Percentiles rank a stretch among this genome's conserved stretches.
Evolutionary conservation across 208 protist species (phyloP).

Genomic region (Acanthamoeba sp.): DNA sequence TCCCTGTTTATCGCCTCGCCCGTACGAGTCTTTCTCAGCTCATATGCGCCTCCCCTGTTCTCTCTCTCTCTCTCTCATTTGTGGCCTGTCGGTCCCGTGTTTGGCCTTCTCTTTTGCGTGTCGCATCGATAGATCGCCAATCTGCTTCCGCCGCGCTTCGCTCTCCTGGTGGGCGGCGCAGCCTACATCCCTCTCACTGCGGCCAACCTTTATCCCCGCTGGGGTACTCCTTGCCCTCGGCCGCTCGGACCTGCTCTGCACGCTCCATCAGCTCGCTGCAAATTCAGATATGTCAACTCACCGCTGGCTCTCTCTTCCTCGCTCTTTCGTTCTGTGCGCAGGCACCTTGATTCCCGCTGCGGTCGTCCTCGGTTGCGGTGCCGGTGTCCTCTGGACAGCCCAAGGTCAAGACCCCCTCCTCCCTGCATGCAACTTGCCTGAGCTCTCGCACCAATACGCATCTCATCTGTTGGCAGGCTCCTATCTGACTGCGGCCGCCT

Average conservation of each 20-base stretch:
- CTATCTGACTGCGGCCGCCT: constrained; percentile 29
- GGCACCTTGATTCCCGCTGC: constrained; percentile 52
- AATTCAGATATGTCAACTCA: too few species aligned
- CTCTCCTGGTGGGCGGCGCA: constrained; percentile 17
- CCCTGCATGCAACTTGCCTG: too few species aligned
- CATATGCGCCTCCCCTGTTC: not conserved
- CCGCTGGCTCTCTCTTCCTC: not conserved
- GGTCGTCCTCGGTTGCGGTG: constrained; percentile 9
- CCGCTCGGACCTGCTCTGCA: too few species aligned
- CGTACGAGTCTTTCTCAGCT: not conserved
- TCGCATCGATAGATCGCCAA: not conserved
- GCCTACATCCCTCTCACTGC: constrained; percentile 40
- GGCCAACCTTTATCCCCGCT: constrained; percentile 21
- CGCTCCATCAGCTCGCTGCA: too few species aligned
- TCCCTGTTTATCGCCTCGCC: constrained; percentile 49
- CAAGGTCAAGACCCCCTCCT: not conserved
- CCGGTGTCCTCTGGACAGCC: constrained; percentile 44
- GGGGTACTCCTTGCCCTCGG: too few species aligned
- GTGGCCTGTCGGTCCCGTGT: not conserved
- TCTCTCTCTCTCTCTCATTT: not conserved
- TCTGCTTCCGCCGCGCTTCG: constrained; percentile 3
- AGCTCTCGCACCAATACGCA: too few species aligned
- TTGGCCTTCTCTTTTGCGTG: too few species aligned
- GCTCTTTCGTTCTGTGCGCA: not conserved
- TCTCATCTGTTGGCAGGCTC: constrained; percentile 2